These are phyloP conservation scores for Puya raimondii DNA, from an alignment of 176 grass and related monocot genomes.

Conservation along the genomic window DNA sequence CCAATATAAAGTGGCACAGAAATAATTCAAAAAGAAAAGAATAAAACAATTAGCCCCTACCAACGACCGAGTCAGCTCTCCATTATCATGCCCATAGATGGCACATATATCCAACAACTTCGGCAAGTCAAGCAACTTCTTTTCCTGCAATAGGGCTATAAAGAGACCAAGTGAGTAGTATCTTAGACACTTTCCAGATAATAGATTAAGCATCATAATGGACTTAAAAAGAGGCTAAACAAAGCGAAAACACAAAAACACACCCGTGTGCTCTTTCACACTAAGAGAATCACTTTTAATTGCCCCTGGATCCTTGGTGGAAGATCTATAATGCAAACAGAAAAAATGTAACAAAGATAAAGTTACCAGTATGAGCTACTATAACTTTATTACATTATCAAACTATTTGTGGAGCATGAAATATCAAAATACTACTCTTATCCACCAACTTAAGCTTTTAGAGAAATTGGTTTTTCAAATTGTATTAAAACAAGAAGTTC, in stretches of 20 bases:
- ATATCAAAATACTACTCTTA: too few relatives aligned
- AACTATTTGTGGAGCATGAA: too few relatives aligned
- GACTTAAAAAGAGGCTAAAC: not conserved
- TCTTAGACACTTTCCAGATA: not conserved
- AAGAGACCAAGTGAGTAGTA: constrained; percentile 20
- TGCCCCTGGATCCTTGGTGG: constrained; percentile 80
- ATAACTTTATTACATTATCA: too few relatives aligned
- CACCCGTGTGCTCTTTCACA: constrained; percentile 77
- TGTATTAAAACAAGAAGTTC: too few relatives aligned
- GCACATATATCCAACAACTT: constrained; percentile 96
- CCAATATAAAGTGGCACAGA: not conserved
- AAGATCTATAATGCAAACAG: constrained; percentile 56
- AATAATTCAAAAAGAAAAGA: not conserved
- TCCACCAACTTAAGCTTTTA: too few relatives aligned
- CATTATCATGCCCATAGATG: constrained; percentile 85
- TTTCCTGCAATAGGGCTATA: constrained; percentile 88
- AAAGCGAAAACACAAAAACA: constrained; percentile 13
- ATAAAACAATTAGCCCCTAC: constrained; percentile 31
- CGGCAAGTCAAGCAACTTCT: constrained; percentile 81
- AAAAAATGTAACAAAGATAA: constrained; percentile 17
- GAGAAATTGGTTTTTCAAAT: too few relatives aligned
- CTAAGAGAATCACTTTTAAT: constrained; percentile 60
- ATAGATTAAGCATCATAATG: not conserved
- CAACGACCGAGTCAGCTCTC: constrained; percentile 63
- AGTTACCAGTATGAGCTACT: not conserved